Evolutionary conservation across 495 filamentous ascomycete genomes (phyloP), one percentile per base, ranked within the genome.

Genomic region (Hypoxylon lienhwacheense): DNA sequence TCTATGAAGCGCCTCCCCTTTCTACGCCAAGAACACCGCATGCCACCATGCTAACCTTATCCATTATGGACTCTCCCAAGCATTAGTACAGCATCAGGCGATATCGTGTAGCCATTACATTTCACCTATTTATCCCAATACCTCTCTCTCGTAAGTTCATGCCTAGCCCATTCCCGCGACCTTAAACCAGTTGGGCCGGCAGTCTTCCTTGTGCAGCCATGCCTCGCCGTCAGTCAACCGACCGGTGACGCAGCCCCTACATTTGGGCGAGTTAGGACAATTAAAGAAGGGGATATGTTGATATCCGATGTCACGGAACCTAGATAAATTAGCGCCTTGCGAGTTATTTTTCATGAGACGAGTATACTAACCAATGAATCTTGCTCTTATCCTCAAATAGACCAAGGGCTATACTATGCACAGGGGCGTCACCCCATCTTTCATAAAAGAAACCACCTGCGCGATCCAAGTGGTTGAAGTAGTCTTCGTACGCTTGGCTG

Each of bases 231-330:
- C 90, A 35, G 88, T 96, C 61, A 96, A 87, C 24, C 85, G 78
- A 29, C 91, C 95, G 0, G 89, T 83, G 8, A 83, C 78, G 67
- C 95, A 99, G 56, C 91, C 90, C 51, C 80, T 85, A 67, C 95
- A 99, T 69, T 97, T 97, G 22, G 90, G 89, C 14, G 87, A 92
- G 71, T 93, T 96, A 47, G 95, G 95, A 69, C 95, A 99, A 72
- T 97, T 97, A 78, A 91, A 95, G 76, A 93, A 99, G 19, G 95
- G 95, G 37, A 97, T 95, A 64, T 99, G 95, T 61, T 95, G 89
- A 72, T 99, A 99, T 47, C 95, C 95, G 56, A 99, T 97, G 69
- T 99, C 95, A 29, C 92, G 89, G 85, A 99, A 99, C 91, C 91
- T 97, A 17, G 32, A 2, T 41, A 44, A 24, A 43, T 63, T 50